phyloP scores from a whole-genome alignment of 2,329 filamentous ascomycete species.

The Cryphonectria naterciae region DNA sequence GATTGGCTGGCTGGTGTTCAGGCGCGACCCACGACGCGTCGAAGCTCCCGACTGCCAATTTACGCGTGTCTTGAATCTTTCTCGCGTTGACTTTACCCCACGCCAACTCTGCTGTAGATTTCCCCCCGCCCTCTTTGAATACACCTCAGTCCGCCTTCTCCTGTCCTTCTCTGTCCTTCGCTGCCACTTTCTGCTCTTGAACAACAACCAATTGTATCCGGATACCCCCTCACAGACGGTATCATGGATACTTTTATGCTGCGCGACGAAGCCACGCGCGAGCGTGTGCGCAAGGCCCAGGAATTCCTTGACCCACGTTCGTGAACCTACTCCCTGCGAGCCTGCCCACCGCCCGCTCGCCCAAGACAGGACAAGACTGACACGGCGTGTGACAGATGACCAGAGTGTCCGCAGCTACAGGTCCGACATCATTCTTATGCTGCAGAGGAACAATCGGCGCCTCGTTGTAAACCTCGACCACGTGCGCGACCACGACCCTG shows the following conservation, averaged over 20 bases:
- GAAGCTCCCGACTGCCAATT: conserved; percentile 8
- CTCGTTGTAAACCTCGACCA: conserved; percentile 83
- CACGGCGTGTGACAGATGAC: conserved; percentile 45
- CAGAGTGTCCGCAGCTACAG: conserved; percentile 73
- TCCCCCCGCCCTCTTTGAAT: not conserved
- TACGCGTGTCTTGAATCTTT: conserved; percentile 10
- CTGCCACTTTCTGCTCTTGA: not conserved
- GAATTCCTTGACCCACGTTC: conserved; percentile 94
- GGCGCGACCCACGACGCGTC: conserved; percentile 15
- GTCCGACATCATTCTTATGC: conserved; percentile 81
- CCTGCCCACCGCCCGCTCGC: not conserved
- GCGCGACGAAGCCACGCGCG: conserved; percentile 80
- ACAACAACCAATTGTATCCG: not conserved
- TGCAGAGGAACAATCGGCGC: conserved; percentile 68
- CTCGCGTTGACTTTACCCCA: conserved; percentile 1
- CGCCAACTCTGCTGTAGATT: not conserved
- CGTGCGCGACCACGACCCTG: conserved; percentile 82
- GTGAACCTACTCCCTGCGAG: conserved; percentile 36
- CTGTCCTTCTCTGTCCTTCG: not conserved
- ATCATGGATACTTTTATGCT: conserved; percentile 75
- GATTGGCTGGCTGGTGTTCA: conserved; percentile 3
- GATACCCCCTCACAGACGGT: conserved; percentile 24
- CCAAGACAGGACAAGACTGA: conserved; percentile 5
- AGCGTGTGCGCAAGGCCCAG: conserved; percentile 83
- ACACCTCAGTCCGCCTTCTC: not conserved